Evolutionary conservation across 2,329 filamentous ascomycete genomes (phyloP).

Genomic region (Calonectria crousiana): DNA sequence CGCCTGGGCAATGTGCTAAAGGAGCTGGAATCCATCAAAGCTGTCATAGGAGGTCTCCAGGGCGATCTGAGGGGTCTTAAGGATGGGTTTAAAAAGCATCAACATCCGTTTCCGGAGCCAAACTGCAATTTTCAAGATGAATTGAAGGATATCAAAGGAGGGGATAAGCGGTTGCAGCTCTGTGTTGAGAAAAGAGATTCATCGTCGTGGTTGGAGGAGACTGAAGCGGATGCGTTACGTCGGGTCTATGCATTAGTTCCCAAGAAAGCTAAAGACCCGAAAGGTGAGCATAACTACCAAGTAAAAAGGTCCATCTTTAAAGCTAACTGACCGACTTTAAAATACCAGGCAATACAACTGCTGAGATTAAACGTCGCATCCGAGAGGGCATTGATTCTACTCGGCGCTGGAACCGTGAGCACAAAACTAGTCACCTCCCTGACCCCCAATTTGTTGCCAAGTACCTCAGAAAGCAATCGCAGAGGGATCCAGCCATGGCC

Average conservation of each 20-base stretch:
- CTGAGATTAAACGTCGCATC: conserved; percentile 43
- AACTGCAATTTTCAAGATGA: conserved; percentile 37
- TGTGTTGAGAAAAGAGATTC: neutral
- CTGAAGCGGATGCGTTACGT: conserved; percentile 28
- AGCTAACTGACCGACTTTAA: conserved; percentile 11
- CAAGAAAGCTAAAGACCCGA: neutral
- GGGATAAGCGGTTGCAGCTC: neutral
- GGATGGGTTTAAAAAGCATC: conserved; percentile 34
- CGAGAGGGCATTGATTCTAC: conserved; percentile 52
- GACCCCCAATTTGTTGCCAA: conserved; percentile 47
- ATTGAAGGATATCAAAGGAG: conserved; percentile 37
- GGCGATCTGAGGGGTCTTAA: conserved; percentile 22
- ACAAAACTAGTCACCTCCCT: conserved; percentile 48
- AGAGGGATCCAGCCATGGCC: conserved; percentile 50
- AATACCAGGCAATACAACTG: neutral
- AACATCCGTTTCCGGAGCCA: conserved; percentile 34
- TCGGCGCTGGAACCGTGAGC: conserved; percentile 54
- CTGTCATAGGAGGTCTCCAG: conserved; percentile 36
- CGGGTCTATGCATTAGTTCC: neutral
- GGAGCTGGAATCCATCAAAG: conserved; percentile 49
- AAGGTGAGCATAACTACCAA: conserved; percentile 14
- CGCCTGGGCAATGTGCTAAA: conserved; percentile 45
- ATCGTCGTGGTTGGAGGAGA: neutral
- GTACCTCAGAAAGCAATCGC: conserved; percentile 53
- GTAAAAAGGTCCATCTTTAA: neutral